Conservation (phyloP, 305 asterid genomes). For the Fraxinus albicans region DNA sequence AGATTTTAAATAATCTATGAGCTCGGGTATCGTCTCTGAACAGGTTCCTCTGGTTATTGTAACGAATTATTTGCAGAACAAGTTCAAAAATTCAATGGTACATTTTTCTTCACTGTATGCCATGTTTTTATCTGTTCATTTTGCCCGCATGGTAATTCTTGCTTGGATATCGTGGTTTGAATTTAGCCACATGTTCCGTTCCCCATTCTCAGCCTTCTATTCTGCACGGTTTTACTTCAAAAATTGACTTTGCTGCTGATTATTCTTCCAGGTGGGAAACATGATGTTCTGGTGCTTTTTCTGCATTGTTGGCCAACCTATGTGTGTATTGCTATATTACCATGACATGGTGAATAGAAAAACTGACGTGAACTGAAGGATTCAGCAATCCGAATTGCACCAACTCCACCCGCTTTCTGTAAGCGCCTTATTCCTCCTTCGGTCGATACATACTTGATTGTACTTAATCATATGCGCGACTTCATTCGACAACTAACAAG, state of each 20-base stretch:
- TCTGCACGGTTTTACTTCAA: background rate
- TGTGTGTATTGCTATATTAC: slow-evolving; percentile 84
- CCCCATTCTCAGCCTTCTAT: background rate
- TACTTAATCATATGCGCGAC: background rate
- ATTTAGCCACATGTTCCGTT: background rate
- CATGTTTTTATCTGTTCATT: background rate
- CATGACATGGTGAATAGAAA: slow-evolving; percentile 91
- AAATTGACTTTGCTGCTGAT: background rate
- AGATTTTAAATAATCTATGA: background rate
- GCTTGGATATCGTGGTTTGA: background rate
- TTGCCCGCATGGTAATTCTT: background rate
- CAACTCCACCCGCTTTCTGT: background rate
- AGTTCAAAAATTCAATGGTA: slow-evolving; percentile 91
- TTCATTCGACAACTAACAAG: background rate
- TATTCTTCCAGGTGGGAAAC: slow-evolving; percentile 78
- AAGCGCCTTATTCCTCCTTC: background rate
- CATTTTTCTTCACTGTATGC: slow-evolving; percentile 13
- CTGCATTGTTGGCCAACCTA: slow-evolving; percentile 93
- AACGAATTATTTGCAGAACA: slow-evolving; percentile 82
- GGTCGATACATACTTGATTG: background rate
- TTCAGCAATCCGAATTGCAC: background rate
- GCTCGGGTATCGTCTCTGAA: slow-evolving; percentile 16
- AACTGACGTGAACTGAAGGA: slow-evolving; percentile 35
- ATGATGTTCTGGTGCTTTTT: slow-evolving; percentile 93
- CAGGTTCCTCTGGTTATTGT: slow-evolving; percentile 91